Base-by-base conservation (phyloP, 2,329 filamentous ascomycete species). In the Pyricularia grisea region DNA sequence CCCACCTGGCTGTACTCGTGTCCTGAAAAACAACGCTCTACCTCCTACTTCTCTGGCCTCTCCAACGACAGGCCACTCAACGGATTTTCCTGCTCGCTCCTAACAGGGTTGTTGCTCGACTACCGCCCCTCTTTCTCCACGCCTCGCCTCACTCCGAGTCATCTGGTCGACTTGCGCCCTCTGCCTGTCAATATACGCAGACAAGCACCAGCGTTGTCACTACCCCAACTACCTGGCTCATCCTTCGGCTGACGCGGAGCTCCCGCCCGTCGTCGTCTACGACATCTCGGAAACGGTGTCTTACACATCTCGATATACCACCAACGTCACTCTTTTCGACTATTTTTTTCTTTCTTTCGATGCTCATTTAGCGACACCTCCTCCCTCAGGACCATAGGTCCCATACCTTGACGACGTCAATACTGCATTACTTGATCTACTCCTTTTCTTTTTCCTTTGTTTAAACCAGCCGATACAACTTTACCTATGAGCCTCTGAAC, bases 401-500 rank as follows among this genome's bases (percentile, higher is more conserved):
- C 70, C 72, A 68, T 68, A 20, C 71, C 69, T 70, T 72, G 63
- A 74, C 74, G 75, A 75, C 72, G 68, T 72, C 70, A 63, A 71
- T 68, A 66, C 68, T 50, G 25, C 27, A 27, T 17, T 28, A 28
- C 60, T 27, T 61, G 68, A 58, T 60, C 75, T 73, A 74, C 73
- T 72, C 69, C 71, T 28, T 63, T 68, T 69, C 73, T 75, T 76
- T 75, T 73, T 76, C 76, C 76, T 78, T 78, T 80, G 75, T 80
- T 75, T 73, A n/a, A 72, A 74, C 72, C 76, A 76, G 72, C 72
- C 70, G 69, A 71, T 77, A 50, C 64, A 23, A 30, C 67, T 36
- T 36, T 33, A 75, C 78, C 76, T 72, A 82, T 82, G 81, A 82
- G 79, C 78, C 77, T 80, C 79, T 79, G 80, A 81, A 75, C 72